A percentile compares a stretch with the other conserved stretches of the same genome.
These are phyloP conservation scores for Sporobolomyces phaffii DNA, from an alignment of 768 basidiomycete species.

Conservation along the genomic window DNA sequence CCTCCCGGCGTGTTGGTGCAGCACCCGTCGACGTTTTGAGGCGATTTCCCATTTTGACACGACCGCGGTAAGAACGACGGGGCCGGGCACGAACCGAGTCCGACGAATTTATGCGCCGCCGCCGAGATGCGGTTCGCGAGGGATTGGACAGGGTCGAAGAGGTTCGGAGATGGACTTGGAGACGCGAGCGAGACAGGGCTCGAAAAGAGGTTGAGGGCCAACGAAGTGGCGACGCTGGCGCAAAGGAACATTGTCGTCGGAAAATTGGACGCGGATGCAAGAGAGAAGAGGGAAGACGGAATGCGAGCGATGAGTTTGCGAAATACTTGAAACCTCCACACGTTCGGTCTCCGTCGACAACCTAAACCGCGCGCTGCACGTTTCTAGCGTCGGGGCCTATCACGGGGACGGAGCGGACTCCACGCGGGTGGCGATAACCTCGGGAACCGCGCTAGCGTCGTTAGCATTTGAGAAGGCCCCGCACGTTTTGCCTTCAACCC, in stretches of 20 bases:
- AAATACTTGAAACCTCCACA: neutral
- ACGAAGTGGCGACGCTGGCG: neutral
- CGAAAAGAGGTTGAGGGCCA: neutral
- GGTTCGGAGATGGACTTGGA: neutral
- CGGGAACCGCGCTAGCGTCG: too few species aligned
- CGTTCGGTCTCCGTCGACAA: too few species aligned
- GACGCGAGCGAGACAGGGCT: neutral
- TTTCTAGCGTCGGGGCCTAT: too few species aligned
- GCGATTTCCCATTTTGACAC: neutral
- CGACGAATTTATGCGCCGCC: constrained; percentile 3
- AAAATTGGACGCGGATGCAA: neutral
- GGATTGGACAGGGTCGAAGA: neutral
- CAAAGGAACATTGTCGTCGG: neutral
- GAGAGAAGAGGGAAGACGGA: neutral
- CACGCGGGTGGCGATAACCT: too few species aligned
- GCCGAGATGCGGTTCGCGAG: neutral
- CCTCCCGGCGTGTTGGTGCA: constrained; percentile 33
- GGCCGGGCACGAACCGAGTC: neutral
- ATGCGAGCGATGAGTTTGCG: neutral
- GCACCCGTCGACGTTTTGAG: constrained; percentile 2
- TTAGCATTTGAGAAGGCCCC: too few species aligned
- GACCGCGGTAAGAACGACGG: neutral
- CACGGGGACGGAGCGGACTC: too few species aligned
- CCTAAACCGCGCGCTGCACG: too few species aligned
- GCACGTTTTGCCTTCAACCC: too few species aligned